Conservation (phyloP, 176 grass and related monocot genomes). For the Eragrostis curvula region DNA sequence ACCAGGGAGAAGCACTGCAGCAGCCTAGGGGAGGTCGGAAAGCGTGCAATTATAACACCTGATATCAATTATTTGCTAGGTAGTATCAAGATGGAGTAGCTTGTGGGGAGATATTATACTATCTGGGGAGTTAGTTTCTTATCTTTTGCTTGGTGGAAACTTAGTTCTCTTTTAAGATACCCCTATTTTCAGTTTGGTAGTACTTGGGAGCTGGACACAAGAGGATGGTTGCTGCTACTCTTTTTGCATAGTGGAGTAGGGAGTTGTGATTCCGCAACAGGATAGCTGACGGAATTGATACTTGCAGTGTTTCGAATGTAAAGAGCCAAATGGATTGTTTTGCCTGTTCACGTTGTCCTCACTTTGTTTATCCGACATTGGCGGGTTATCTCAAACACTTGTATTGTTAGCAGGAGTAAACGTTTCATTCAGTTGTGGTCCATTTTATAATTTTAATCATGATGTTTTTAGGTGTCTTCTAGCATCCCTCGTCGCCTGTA, state of each 20-base stretch:
- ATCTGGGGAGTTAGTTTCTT: not conserved
- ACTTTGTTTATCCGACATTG: not conserved
- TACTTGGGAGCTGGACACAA: not conserved
- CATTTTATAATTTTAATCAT: not conserved
- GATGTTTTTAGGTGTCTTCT: no score
- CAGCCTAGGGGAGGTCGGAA: constrained; percentile 59
- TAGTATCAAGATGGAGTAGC: constrained; percentile 29
- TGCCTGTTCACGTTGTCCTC: not conserved
- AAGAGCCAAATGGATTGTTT: not conserved
- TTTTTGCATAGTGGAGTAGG: not conserved
- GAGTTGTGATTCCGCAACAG: constrained; percentile 10
- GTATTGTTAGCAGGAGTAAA: not conserved
- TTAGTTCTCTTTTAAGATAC: not conserved
- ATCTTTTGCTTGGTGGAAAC: not conserved
- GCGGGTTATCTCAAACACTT: not conserved
- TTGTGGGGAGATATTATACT: not conserved
- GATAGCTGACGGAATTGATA: not conserved
- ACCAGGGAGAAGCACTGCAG: constrained; percentile 70
- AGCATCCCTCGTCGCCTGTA: no score
- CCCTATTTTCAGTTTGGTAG: not conserved
- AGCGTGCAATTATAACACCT: constrained; percentile 50
- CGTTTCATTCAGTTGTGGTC: not conserved
- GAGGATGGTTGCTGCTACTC: not conserved
- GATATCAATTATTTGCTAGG: constrained; percentile 61
- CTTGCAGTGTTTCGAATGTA: not conserved